phyloP scores from a whole-genome alignment of 371 early-diverging fungal genomes.

The Circinella umbellata region DNA sequence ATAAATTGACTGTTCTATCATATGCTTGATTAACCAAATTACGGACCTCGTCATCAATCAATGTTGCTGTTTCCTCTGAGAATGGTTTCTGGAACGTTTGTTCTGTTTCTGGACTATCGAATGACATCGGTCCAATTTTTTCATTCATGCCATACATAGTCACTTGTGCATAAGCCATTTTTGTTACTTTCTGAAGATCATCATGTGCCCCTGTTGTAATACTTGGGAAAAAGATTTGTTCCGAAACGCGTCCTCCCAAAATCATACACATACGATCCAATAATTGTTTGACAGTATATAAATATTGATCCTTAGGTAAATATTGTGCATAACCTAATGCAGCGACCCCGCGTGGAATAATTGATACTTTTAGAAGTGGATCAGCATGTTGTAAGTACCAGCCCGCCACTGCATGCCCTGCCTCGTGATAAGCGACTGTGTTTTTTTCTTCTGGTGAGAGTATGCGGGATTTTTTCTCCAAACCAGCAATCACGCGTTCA shows the following conservation, averaged over 20 bases:
- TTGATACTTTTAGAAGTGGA: conserved; percentile 96
- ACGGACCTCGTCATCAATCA: conserved; percentile 96
- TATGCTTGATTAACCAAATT: conserved; percentile 82
- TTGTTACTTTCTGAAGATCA: conserved; percentile 97
- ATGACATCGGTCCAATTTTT: conserved; percentile 87
- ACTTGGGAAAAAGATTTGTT: conserved; percentile 91
- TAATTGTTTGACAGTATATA: conserved; percentile 91
- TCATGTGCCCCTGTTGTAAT: conserved; percentile 93
- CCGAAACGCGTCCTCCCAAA: conserved; percentile 95
- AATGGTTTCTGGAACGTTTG: conserved; percentile 93
- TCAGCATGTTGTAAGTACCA: conserved; percentile 97
- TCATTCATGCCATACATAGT: conserved; percentile 95
- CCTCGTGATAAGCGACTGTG: conserved; percentile 99
- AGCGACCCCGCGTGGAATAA: conserved; percentile 95
- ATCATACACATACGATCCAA: conserved; percentile 99
- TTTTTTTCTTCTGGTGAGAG: conserved; percentile 97
- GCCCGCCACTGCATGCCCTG: conserved; percentile 98
- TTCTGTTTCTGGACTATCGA: conserved; percentile 74
- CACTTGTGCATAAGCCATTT: conserved; percentile 95
- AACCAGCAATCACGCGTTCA: conserved; percentile 97
- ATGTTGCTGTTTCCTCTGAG: conserved; percentile 90
- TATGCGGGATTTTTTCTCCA: conserved; percentile 96
- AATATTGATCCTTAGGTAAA: conserved; percentile 96
- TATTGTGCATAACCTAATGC: conserved; percentile 99
- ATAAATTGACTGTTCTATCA: conserved; percentile 77